phyloP scores from a whole-genome alignment of 192 early-diverging fungal species.

The Entomortierella parvispora region DNA sequence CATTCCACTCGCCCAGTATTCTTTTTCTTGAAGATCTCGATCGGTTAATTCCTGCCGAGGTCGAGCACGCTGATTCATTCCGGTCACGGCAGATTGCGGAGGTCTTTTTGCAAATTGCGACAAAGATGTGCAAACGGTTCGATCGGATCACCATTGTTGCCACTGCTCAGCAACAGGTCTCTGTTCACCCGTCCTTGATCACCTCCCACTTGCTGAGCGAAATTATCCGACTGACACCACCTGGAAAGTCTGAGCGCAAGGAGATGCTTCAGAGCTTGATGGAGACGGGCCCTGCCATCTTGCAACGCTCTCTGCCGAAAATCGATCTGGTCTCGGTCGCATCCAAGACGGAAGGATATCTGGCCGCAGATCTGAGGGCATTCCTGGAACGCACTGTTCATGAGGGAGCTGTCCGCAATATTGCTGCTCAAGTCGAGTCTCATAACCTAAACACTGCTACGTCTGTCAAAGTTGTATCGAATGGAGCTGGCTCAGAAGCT shows the following conservation, averaged over 20 bases:
- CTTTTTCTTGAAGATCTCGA: slow-evolving; percentile 84
- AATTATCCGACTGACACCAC: slow-evolving; percentile 68
- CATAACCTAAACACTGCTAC: slow-evolving; percentile 15
- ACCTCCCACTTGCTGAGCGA: slow-evolving; percentile 73
- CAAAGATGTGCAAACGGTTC: slow-evolving; percentile 55
- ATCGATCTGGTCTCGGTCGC: slow-evolving; percentile 81
- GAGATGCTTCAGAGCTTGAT: slow-evolving; percentile 81
- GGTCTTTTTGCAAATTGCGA: slow-evolving; percentile 66
- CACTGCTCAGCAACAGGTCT: slow-evolving; percentile 72
- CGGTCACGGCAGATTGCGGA: slow-evolving; percentile 72
- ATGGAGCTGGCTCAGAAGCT: too few species aligned
- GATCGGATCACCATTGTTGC: slow-evolving; percentile 68
- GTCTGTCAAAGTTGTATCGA: neutral
- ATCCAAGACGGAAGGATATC: slow-evolving; percentile 87
- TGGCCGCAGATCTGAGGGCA: slow-evolving; percentile 82
- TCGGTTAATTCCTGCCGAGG: slow-evolving; percentile 73
- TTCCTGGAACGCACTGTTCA: slow-evolving; percentile 85
- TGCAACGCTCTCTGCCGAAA: slow-evolving; percentile 57
- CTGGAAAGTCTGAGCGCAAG: slow-evolving; percentile 70
- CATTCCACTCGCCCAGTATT: slow-evolving; percentile 76
- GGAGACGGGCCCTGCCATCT: slow-evolving; percentile 57
- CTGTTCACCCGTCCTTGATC: slow-evolving; percentile 67
- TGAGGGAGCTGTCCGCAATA: slow-evolving; percentile 76
- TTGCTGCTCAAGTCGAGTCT: slow-evolving; percentile 50
- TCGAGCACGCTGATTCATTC: slow-evolving; percentile 77